phyloP scores from a whole-genome alignment of 2,329 filamentous ascomycete genomes.

The Coniochaeta sp. region DNA sequence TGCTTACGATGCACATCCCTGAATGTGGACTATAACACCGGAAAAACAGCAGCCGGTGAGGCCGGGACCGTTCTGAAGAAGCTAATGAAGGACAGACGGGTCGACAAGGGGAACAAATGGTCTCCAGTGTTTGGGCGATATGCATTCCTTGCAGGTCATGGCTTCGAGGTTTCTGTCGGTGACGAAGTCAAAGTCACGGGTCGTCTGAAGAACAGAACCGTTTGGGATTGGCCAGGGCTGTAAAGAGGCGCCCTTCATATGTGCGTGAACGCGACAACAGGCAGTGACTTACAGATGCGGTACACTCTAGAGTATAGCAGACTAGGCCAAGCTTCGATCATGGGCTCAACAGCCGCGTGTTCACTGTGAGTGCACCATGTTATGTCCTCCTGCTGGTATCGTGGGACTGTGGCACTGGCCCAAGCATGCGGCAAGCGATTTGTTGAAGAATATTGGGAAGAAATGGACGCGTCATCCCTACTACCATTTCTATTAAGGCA shows the following conservation, averaged over 20 bases:
- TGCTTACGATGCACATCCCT: conserved; percentile 62
- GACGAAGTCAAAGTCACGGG: conserved; percentile 47
- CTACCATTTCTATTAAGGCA: neutral
- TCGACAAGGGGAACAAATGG: conserved; percentile 61
- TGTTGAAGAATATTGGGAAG: neutral
- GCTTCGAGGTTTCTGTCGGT: conserved; percentile 40
- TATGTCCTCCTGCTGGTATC: neutral
- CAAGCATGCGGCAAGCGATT: neutral
- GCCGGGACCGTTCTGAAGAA: conserved; percentile 59
- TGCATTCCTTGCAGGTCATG: conserved; percentile 43
- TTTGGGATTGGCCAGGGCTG: conserved; percentile 40
- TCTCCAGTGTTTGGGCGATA: conserved; percentile 69
- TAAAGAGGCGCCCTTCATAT: neutral
- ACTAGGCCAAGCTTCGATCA: too few relatives aligned
- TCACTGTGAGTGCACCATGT: neutral
- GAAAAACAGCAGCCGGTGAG: conserved; percentile 48
- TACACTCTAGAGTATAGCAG: too few relatives aligned
- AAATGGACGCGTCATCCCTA: neutral
- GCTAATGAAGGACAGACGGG: conserved; percentile 61
- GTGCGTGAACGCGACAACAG: too few relatives aligned
- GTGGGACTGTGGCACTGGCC: neutral
- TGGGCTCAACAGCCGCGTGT: too few relatives aligned
- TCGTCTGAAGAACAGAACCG: conserved; percentile 42
- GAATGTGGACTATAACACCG: conserved; percentile 65
- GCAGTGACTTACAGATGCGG: too few relatives aligned